phyloP scores from a whole-genome alignment of 441 rosid genomes.

The Viola pubescens region DNA sequence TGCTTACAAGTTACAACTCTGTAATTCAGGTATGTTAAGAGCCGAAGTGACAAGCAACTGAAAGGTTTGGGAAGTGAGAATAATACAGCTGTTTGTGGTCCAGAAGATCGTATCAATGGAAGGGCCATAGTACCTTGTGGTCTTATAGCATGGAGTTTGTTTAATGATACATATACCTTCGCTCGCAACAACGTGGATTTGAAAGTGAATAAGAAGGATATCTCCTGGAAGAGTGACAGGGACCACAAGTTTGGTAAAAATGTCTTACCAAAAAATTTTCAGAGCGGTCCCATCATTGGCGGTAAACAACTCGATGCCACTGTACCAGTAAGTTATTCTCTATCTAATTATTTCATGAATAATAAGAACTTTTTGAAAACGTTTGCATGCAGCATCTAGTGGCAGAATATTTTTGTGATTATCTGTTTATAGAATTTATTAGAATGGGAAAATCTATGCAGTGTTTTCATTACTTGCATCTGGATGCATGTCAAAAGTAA shows the following conservation, averaged over 20 bases:
- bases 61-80: slow-evolving; percentile 20
- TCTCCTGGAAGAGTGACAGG: slow-evolving; percentile 91
- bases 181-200: slow-evolving; percentile 36
- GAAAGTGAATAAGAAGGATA: slow-evolving; percentile 51
- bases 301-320: slow-evolving; percentile 39
- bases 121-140: slow-evolving; percentile 71
- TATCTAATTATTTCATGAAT: no score
- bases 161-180: slow-evolving; percentile 73
- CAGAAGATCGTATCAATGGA: slow-evolving; percentile 39
- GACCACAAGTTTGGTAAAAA: slow-evolving; percentile 68
- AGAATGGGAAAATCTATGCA: no score
- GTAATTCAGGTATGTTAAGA: slow-evolving; percentile 61
- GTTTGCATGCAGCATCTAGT: no score
- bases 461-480: no score
- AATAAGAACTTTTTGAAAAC: no score
- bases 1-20: slow-evolving; percentile 9
- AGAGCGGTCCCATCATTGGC: slow-evolving; percentile 45
- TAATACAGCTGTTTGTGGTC: slow-evolving; percentile 47
- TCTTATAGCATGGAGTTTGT: slow-evolving; percentile 94
- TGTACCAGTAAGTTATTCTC: slow-evolving; percentile 40
- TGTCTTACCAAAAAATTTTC: slow-evolving; percentile 65
- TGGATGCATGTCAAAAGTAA: no score
- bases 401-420: no score
- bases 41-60: slow-evolving; percentile 66
- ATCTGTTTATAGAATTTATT: no score